phyloP scores from a whole-genome alignment of 495 filamentous ascomycete species.

The Oidiodendron maius region DNA sequence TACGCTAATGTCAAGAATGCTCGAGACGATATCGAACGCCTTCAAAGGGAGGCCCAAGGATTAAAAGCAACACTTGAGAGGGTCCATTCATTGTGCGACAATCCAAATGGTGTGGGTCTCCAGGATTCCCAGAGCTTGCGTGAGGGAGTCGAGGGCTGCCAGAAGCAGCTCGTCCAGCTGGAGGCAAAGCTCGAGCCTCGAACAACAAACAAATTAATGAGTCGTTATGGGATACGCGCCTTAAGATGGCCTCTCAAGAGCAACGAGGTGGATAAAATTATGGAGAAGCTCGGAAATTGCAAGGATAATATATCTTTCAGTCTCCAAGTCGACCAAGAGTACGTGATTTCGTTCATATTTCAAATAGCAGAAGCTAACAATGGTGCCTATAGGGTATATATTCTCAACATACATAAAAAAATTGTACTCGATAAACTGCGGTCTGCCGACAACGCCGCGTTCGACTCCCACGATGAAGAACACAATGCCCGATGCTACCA shows the following conservation, averaged over 20 bases:
- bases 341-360: slow-evolving; percentile 18
- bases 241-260: slow-evolving; percentile 39
- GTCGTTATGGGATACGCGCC: slow-evolving; percentile 27
- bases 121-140: slow-evolving; percentile 6
- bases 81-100: neutral
- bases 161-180: slow-evolving; percentile 24
- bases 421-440: slow-evolving; percentile 6
- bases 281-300: slow-evolving; percentile 28
- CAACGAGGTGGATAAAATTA: slow-evolving; percentile 31
- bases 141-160: slow-evolving; percentile 23
- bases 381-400: slow-evolving; percentile 4
- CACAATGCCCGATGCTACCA: slow-evolving; percentile 23
- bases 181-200: slow-evolving; percentile 29
- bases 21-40: slow-evolving; percentile 27
- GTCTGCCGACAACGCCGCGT: slow-evolving; percentile 3
- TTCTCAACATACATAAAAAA: slow-evolving; percentile 13
- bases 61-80: slow-evolving; percentile 1
- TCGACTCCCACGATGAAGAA: slow-evolving; percentile 24
- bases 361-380: slow-evolving; percentile 7
- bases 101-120: slow-evolving; percentile 11
- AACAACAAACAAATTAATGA: slow-evolving; percentile 22
- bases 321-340: slow-evolving; percentile 37
- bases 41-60: slow-evolving; percentile 21
- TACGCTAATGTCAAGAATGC: slow-evolving; percentile 27
- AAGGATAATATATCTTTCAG: slow-evolving; percentile 30